phyloP scores from a whole-genome alignment of 2,329 filamentous ascomycete genomes.

The Ceratocystiopsis minuta region DNA sequence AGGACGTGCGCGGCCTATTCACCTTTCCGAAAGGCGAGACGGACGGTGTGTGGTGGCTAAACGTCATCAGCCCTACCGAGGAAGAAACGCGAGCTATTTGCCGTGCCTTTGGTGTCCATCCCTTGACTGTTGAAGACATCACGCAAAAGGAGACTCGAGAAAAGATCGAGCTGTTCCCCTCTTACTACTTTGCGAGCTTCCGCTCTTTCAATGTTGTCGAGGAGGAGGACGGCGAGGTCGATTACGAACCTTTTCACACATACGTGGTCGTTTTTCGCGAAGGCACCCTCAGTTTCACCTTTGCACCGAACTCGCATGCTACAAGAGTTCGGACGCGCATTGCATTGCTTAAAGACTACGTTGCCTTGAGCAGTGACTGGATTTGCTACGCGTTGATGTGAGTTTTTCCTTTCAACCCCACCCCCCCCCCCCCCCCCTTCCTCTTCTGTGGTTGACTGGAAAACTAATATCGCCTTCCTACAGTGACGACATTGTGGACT shows the following conservation, averaged over 20 bases:
- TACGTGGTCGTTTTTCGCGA: slow-evolving; percentile 96
- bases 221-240: slow-evolving; percentile 60
- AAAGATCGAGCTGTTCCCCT: slow-evolving; percentile 94
- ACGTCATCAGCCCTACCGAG: slow-evolving; percentile 76
- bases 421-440: too few species aligned
- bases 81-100: slow-evolving; percentile 78
- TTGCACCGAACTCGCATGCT: slow-evolving; percentile 71
- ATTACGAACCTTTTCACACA: slow-evolving; percentile 87
- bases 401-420: slow-evolving; percentile 20
- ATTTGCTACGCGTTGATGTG: slow-evolving; percentile 96
- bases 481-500: slow-evolving; percentile 92
- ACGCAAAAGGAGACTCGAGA: slow-evolving; percentile 87
- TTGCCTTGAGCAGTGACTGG: slow-evolving; percentile 91
- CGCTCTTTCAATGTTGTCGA: slow-evolving; percentile 71
- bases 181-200: slow-evolving; percentile 97
- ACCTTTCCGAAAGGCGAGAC: slow-evolving; percentile 40
- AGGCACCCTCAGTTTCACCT: slow-evolving; percentile 88
- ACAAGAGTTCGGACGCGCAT: slow-evolving; percentile 83
- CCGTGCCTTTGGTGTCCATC: slow-evolving; percentile 89
- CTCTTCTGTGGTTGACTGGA: slow-evolving; percentile 2
- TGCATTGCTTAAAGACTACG: slow-evolving; percentile 81
- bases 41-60: slow-evolving; percentile 95
- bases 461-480: slow-evolving; percentile 9
- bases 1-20: slow-evolving; percentile 79
- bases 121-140: slow-evolving; percentile 91